Conservation (phyloP, 805 yeast genomes). For the Hyphopichia homilentoma region DNA sequence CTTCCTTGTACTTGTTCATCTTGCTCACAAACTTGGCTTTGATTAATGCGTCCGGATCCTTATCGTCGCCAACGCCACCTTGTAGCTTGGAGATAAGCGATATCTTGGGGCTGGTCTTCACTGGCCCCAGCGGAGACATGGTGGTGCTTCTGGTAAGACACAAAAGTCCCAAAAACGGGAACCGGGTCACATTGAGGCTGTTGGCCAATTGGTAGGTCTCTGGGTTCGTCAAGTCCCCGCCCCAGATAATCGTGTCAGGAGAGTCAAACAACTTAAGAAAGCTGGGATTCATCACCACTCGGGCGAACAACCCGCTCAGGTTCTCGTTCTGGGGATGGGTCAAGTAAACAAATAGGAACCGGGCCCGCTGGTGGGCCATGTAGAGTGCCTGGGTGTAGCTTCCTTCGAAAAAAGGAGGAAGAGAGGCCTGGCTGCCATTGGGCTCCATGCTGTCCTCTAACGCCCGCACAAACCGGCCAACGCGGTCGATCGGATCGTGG, state of each 20-base stretch:
- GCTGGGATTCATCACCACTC: constrained; percentile 48
- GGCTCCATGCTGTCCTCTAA: constrained; percentile 45
- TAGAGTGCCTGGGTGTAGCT: constrained; percentile 79
- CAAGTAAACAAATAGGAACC: constrained; percentile 70
- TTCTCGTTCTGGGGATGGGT: constrained; percentile 72
- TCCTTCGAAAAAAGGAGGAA: constrained; percentile 58
- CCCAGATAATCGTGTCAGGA: constrained; percentile 71
- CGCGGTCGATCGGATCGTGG: constrained; percentile 52
- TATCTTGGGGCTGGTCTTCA: constrained; percentile 51
- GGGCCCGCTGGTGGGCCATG: constrained; percentile 62
- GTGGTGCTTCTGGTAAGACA: constrained; percentile 58
- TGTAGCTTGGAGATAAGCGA: constrained; percentile 61
- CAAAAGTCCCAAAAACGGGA: constrained; percentile 80
- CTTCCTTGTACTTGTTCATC: constrained; percentile 57
- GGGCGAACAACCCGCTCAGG: constrained; percentile 47
- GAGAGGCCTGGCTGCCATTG: constrained; percentile 5
- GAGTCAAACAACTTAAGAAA: constrained; percentile 39
- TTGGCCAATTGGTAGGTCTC: constrained; percentile 84
- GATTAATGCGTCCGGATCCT: constrained; percentile 26
- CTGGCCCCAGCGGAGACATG: constrained; percentile 55
- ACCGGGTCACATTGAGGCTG: constrained; percentile 62
- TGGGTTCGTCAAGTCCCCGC: constrained; percentile 75
- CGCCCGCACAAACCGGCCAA: constrained; percentile 46
- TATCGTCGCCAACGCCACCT: constrained; percentile 51
- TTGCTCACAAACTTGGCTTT: constrained; percentile 40